These are phyloP conservation scores for Pyricularia sp. DNA, from an alignment of 2,329 filamentous ascomycete genomes.

Conservation along the genomic window DNA sequence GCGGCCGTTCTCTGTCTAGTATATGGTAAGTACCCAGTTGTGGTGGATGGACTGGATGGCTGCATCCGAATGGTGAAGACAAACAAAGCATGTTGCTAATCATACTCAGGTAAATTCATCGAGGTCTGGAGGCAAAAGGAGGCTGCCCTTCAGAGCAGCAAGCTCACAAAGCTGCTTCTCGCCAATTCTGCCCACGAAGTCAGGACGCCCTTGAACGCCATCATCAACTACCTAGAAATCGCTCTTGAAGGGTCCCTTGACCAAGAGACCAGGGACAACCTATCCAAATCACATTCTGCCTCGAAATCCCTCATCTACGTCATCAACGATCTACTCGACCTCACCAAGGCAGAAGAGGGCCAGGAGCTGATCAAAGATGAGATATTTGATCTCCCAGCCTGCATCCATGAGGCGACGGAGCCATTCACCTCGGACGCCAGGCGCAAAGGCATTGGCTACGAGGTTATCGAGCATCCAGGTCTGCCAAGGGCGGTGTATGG, in stretches of 20 bases:
- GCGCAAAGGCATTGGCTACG: conserved; percentile 65
- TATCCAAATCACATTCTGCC: conserved; percentile 77
- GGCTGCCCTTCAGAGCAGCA: conserved; percentile 69
- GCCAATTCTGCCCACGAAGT: conserved; percentile 91
- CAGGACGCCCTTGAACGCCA: conserved; percentile 81
- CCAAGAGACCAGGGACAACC: conserved; percentile 73
- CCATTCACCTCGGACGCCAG: conserved; percentile 65
- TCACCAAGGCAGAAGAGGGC: conserved; percentile 82
- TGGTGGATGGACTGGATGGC: not conserved
- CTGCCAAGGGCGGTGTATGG: conserved; percentile 66
- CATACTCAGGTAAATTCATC: conserved; percentile 57
- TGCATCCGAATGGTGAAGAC: too few relatives aligned
- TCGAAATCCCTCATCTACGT: conserved; percentile 91
- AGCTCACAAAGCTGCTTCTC: conserved; percentile 67
- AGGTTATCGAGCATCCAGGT: conserved; percentile 56
- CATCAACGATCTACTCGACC: conserved; percentile 82
- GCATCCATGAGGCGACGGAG: conserved; percentile 68
- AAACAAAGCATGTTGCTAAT: not conserved
- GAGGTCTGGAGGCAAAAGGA: conserved; percentile 92
- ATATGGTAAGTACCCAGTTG: conserved; percentile 51
- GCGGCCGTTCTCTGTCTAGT: conserved; percentile 81
- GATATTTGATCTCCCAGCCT: conserved; percentile 61
- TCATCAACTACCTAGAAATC: conserved; percentile 91
- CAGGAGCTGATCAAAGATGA: conserved; percentile 72
- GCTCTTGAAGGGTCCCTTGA: conserved; percentile 75